Conservation (phyloP, 2,329 filamentous ascomycete genomes). For the Capronia americana region DNA sequence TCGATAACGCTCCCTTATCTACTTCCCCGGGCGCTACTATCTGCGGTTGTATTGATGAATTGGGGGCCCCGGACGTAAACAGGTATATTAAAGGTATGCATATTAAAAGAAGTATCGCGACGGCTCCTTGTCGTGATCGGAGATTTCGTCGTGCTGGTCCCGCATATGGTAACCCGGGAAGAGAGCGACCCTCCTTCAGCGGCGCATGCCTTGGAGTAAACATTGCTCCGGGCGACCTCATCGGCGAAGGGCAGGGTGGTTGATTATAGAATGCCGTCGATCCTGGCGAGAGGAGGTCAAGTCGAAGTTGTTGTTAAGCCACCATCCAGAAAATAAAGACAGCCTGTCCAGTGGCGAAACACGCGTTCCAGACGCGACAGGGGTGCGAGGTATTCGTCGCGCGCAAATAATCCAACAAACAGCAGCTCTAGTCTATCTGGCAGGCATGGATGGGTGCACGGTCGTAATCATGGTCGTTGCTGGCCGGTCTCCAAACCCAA, state of each 20-base stretch:
- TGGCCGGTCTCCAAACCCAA: neutral
- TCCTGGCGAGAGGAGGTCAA: conserved; percentile 25
- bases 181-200: conserved; percentile 37
- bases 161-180: conserved; percentile 33
- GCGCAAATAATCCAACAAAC: conserved; percentile 1
- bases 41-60: conserved; percentile 13
- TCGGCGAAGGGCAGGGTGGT: neutral
- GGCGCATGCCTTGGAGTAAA: conserved; percentile 34
- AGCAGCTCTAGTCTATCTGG: conserved; percentile 13
- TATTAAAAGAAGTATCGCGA: conserved; percentile 31
- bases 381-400: neutral
- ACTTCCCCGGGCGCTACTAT: conserved; percentile 13
- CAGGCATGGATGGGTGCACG: conserved; percentile 9
- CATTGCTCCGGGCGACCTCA: conserved; percentile 29
- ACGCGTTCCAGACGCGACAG: conserved; percentile 37
- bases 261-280: neutral
- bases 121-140: conserved; percentile 27
- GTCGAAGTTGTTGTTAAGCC: conserved; percentile 9
- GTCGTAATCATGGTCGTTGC: conserved; percentile 7
- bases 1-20: conserved; percentile 5
- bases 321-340: conserved; percentile 13
- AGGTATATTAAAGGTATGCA: conserved; percentile 34
- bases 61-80: conserved; percentile 19
- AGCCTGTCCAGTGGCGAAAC: conserved; percentile 16
- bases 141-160: conserved; percentile 29